phyloP scores from a whole-genome alignment of 345 rosid genomes.

The Aquilaria malaccensis region DNA sequence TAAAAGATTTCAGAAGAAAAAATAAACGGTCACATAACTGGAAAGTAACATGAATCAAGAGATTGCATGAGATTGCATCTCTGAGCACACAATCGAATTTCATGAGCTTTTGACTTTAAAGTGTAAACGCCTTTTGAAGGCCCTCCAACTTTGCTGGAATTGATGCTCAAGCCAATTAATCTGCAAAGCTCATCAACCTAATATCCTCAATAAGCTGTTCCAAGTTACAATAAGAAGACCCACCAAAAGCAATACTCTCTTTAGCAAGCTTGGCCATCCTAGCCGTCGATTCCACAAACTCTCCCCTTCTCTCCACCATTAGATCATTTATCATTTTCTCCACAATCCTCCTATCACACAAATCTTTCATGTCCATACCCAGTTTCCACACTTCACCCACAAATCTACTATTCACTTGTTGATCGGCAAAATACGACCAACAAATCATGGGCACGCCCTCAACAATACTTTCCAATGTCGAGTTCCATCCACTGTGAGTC shows the following conservation, averaged over 20 bases:
- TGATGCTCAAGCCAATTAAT: too few species aligned
- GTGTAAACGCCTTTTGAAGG: too few species aligned
- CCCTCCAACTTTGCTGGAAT: too few species aligned
- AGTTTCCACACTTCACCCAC: slow-evolving; percentile 34
- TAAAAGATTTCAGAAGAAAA: too few species aligned
- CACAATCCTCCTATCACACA: slow-evolving; percentile 26
- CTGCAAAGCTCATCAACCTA: slow-evolving; percentile 8
- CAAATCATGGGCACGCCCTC: slow-evolving; percentile 46
- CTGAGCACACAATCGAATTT: too few species aligned
- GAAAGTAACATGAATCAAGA: too few species aligned
- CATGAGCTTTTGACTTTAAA: too few species aligned
- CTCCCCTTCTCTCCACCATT: slow-evolving; percentile 33
- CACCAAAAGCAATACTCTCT: slow-evolving; percentile 22
- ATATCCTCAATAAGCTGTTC: slow-evolving; percentile 28
- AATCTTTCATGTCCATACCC: slow-evolving; percentile 47
- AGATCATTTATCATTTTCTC: slow-evolving; percentile 40
- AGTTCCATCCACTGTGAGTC: slow-evolving; percentile 51
- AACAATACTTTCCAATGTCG: slow-evolving; percentile 34
- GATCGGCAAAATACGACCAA: slow-evolving; percentile 39
- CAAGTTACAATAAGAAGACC: slow-evolving; percentile 29
- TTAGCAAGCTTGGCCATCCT: slow-evolving; percentile 21
- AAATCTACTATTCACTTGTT: slow-evolving; percentile 33
- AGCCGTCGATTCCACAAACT: slow-evolving; percentile 17
- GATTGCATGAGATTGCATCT: too few species aligned
- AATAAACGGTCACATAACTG: too few species aligned